A percentile compares a stretch with the other conserved stretches of the same genome.
Evolutionary conservation across 164 flowering plant genomes (phyloP).

Genomic region (Vitis cinerea): DNA sequence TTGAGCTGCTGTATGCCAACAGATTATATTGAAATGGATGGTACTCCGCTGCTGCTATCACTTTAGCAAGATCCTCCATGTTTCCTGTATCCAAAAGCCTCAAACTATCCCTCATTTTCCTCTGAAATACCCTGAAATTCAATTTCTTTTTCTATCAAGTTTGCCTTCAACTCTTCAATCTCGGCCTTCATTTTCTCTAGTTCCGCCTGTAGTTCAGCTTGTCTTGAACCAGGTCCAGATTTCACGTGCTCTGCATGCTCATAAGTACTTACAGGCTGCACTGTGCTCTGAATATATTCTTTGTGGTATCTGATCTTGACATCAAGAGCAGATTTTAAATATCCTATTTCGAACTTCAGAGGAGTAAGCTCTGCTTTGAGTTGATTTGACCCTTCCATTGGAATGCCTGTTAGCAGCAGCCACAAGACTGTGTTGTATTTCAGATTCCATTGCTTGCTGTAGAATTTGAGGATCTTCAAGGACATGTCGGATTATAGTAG

Average conservation of each 20-base stretch:
- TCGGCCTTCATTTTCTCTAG: slow-evolving; percentile 35
- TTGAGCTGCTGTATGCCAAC: no score
- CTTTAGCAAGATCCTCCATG: no score
- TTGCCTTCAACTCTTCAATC: slow-evolving; percentile 64
- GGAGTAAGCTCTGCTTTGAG: slow-evolving; percentile 32
- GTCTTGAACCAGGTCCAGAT: slow-evolving; percentile 31
- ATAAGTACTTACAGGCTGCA: slow-evolving; percentile 43
- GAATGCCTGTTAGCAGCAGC: no score
- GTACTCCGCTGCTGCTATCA: no score
- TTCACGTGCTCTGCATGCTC: slow-evolving; percentile 50
- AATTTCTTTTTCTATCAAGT: slow-evolving; percentile 80
- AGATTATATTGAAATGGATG: no score
- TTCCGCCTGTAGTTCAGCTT: slow-evolving; percentile 52
- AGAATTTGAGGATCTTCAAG: slow-evolving; percentile 84
- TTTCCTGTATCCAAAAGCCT: no score
- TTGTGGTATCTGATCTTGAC: slow-evolving; percentile 49
- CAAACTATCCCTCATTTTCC: slow-evolving; percentile 52
- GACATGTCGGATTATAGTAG: slow-evolving; percentile 81
- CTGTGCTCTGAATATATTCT: slow-evolving; percentile 41
- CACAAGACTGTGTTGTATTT: no score
- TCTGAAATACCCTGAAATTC: slow-evolving; percentile 65
- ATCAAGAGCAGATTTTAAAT: slow-evolving; percentile 53
- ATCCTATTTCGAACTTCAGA: slow-evolving; percentile 38
- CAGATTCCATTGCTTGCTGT: no score
- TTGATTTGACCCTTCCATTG: slow-evolving; percentile 21